These are phyloP conservation scores for Oryza nivara DNA, from an alignment of 176 grass and related monocot species.

Conservation along the genomic window DNA sequence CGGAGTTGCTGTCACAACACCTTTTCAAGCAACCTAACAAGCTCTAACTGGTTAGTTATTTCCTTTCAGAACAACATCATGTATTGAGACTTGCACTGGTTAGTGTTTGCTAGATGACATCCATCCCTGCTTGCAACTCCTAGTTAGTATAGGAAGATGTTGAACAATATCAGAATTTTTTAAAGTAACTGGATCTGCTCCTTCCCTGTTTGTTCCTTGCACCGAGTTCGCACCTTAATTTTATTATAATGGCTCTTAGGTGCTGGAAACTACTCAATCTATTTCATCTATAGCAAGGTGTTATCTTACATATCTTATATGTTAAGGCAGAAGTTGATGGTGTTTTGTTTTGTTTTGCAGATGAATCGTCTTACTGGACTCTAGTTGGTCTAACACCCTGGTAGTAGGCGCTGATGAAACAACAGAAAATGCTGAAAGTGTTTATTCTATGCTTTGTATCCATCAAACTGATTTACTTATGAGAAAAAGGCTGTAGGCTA, in stretches of 20 bases:
- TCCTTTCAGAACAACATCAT: constrained; percentile 11
- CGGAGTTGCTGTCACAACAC: constrained; percentile 75
- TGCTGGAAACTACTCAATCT: background rate
- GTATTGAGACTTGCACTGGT: background rate
- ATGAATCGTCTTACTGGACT: constrained; percentile 46
- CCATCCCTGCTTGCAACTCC: background rate
- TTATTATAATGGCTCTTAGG: background rate
- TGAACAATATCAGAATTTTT: background rate
- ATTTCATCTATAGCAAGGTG: constrained; percentile 6
- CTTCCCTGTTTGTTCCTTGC: background rate
- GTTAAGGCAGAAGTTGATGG: background rate
- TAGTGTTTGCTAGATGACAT: background rate
- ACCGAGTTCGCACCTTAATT: background rate
- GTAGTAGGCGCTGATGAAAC: constrained; percentile 71
- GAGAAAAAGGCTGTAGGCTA: constrained; percentile 61
- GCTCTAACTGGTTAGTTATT: constrained; percentile 67
- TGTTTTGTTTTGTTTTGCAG: constrained; percentile 45
- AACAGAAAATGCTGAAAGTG: constrained; percentile 37
- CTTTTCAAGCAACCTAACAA: constrained; percentile 66
- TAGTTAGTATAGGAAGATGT: background rate
- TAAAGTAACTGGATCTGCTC: background rate
- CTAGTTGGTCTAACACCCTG: constrained; percentile 80
- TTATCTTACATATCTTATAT: constrained; percentile 29
- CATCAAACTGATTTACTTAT: constrained; percentile 44
- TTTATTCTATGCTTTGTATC: constrained; percentile 49